phyloP scores from a whole-genome alignment of 768 basidiomycete genomes.

The Lepiota brunneoincarnata region DNA sequence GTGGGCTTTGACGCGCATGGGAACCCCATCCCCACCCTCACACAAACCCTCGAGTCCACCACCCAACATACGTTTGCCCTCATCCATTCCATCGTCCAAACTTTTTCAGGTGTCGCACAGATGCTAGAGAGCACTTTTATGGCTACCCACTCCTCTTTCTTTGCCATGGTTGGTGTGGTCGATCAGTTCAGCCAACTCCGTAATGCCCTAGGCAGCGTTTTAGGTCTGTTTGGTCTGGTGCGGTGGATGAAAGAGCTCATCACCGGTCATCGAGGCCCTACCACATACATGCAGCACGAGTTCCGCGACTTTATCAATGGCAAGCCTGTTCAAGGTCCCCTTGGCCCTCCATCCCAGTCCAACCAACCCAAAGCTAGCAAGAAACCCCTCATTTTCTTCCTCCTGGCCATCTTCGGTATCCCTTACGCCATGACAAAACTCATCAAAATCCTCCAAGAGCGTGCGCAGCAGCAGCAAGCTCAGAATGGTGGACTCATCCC shows the following conservation, averaged over 20 bases:
- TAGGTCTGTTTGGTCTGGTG: conserved; percentile 88
- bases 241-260: conserved; percentile 77
- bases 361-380: conserved; percentile 63
- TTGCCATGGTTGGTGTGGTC: conserved; percentile 94
- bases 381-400: conserved; percentile 91
- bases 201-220: conserved; percentile 89
- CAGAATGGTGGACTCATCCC: conserved; percentile 29
- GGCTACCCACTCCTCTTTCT: conserved; percentile 94
- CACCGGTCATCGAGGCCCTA: conserved; percentile 33
- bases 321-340: conserved; percentile 50
- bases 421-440: conserved; percentile 93
- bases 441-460: conserved; percentile 70
- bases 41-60: conserved; percentile 84
- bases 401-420: conserved; percentile 89
- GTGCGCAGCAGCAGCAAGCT: conserved; percentile 42
- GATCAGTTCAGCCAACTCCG: conserved; percentile 93
- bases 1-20: conserved; percentile 43
- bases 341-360: conserved; percentile 22
- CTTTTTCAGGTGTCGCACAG: conserved; percentile 91
- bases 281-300: conserved; percentile 49
- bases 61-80: conserved; percentile 93
- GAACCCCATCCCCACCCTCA: conserved; percentile 63
- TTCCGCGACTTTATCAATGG: conserved; percentile 78
- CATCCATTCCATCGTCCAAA: conserved; percentile 92
- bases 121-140: conserved; percentile 98